These are phyloP conservation scores for Tetrahymena borealis DNA, from an alignment of 73 alveolate species.

Conservation along the genomic window DNA sequence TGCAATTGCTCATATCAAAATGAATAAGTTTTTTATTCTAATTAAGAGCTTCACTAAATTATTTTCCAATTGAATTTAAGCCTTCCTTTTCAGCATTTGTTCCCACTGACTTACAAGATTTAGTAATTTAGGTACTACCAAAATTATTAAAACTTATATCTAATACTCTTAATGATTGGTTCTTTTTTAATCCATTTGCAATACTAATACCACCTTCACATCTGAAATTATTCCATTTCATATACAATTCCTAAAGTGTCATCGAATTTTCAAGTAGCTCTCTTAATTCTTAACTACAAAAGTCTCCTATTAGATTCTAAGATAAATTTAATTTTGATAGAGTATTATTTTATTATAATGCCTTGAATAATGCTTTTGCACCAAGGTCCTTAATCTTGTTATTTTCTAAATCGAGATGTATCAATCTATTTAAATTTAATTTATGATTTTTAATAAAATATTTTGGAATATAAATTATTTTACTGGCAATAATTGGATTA, in stretches of 20 bases:
- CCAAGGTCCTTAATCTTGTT: not conserved
- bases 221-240: not conserved
- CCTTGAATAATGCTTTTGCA: not conserved
- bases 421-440: not conserved
- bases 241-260: not conserved
- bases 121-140: not conserved
- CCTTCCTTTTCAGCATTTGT: not conserved
- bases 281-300: not conserved
- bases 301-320: not conserved
- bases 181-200: not conserved
- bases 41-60: not conserved
- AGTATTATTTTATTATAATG: not conserved
- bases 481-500: not conserved
- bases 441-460: not conserved
- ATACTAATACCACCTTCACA: not conserved
- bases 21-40: not conserved
- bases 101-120: too few species aligned
- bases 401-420: not conserved
- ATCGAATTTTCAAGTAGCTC: not conserved
- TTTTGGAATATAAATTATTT: not conserved
- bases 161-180: not conserved
- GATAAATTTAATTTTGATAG: not conserved
- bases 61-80: not conserved
- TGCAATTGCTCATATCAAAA: not conserved
- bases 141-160: not conserved